Percentiles rank a stretch among this genome's conserved stretches.
phyloP scores from a whole-genome alignment of 495 filamentous ascomycete genomes.

The Penicillium macrosclerotiorum region DNA sequence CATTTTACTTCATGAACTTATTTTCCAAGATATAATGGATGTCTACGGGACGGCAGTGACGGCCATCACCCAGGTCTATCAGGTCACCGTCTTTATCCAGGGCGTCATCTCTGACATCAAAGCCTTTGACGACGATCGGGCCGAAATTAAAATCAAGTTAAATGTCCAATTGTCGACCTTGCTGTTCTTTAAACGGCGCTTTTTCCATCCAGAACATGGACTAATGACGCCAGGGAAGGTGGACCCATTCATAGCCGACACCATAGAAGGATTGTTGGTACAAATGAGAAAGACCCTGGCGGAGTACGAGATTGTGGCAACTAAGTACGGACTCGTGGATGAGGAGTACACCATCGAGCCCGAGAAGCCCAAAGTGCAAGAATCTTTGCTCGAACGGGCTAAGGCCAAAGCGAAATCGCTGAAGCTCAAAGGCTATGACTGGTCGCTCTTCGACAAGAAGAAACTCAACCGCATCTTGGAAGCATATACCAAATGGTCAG shows the following conservation, averaged over 20 bases:
- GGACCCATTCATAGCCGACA: conserved; percentile 12
- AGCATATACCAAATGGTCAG: conserved; percentile 18
- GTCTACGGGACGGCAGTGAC: conserved; percentile 21
- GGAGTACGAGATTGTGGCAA: conserved; percentile 16
- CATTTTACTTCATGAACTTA: not conserved
- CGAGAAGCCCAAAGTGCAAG: conserved; percentile 6
- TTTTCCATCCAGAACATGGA: conserved; percentile 14
- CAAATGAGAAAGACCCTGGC: conserved; percentile 15
- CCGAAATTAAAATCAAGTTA: conserved; percentile 15
- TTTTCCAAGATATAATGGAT: conserved; percentile 15
- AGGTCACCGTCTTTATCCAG: conserved; percentile 24
- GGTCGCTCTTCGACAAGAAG: conserved; percentile 27
- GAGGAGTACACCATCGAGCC: conserved; percentile 8
- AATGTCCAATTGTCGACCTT: conserved; percentile 16
- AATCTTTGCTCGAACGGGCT: conserved; percentile 13
- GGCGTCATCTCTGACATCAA: conserved; percentile 22
- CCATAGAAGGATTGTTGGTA: conserved; percentile 13
- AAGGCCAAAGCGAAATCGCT: conserved; percentile 17
- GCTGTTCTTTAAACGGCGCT: conserved; percentile 14
- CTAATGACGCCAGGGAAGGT: conserved; percentile 16
- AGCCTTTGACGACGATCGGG: conserved; percentile 21
- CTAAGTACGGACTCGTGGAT: conserved; percentile 11
- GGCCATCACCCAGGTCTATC: conserved; percentile 18
- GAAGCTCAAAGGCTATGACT: conserved; percentile 21
- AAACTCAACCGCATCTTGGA: conserved; percentile 16